Base-by-base conservation (phyloP, 2,329 filamentous ascomycete species). In the Penicillium sp. region DNA sequence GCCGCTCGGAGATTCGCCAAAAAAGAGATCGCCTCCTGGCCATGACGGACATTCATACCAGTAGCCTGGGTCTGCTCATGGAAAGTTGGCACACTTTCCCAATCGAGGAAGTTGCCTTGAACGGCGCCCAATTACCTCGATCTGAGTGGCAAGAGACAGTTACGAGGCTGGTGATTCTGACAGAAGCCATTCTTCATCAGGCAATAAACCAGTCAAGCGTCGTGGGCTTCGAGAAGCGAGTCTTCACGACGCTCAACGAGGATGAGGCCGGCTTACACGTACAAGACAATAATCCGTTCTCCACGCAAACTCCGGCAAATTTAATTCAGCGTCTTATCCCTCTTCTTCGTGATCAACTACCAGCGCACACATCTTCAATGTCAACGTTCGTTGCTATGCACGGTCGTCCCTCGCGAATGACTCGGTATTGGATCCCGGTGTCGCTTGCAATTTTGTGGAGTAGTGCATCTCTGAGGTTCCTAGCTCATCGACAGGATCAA, bases 381-480 rank as follows among this genome's bases (percentile, higher is more conserved):
- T 78, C 80, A 42, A 71, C 74, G 0, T 76, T 90, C 3, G 84
- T 88, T 3, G 75, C 75, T 31, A 77, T 86, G 54, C 89, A 94
- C 71, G 93, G 94, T 7, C 88, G 88, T 22, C 95, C 95, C 0
- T 87, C 90, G 4, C 79, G 81, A 41, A 69, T 95, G 5, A 82
- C 96, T 3, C 87, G 95, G 50, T 98, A 96, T 76, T 99, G 95
- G 95, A 81, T 97, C 5, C 92, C 93, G 0, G 84, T 86, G 0
- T 83, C 86, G 1, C 75, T 86, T 8, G 83, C 91, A 1, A 73
- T 97, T 2, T 79, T 96, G 11, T 97, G 93, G 0, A 94, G 91
- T 0, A 93, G 90, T 15, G 96, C 93, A 0, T 82, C 96, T n/a
- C 80, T 98, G 15, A 88, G 88, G 22, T 85, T 98, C 39, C 76